A percentile compares a stretch with the other conserved stretches of the same genome.
These are phyloP conservation scores for Alternaria longipes DNA, from an alignment of 2,329 filamentous ascomycete genomes.

Conservation along the genomic window DNA sequence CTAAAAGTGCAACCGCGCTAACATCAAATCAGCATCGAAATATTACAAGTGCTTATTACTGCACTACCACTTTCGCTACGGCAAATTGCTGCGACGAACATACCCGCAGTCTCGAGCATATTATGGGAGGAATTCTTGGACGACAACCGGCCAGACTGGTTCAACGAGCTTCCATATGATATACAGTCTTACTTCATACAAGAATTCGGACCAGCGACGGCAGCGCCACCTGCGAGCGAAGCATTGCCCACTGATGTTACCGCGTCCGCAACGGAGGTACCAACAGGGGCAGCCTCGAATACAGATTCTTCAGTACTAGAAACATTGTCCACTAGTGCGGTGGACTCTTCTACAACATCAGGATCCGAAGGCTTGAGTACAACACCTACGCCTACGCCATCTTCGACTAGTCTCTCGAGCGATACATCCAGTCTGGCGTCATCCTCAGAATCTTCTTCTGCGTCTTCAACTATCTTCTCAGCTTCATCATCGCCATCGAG, in stretches of 20 bases:
- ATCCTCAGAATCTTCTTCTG: background rate
- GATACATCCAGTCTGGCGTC: background rate
- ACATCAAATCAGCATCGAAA: conserved; percentile 36
- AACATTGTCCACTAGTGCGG: conserved; percentile 10
- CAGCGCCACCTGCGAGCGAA: conserved; percentile 23
- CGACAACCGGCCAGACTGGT: conserved; percentile 47
- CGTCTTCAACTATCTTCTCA: conserved; percentile 2
- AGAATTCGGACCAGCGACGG: conserved; percentile 46
- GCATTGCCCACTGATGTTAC: conserved; percentile 12
- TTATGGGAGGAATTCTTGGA: conserved; percentile 48
- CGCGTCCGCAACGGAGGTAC: conserved; percentile 9
- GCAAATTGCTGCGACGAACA: conserved; percentile 47
- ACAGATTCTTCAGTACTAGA: background rate
- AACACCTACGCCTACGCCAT: background rate
- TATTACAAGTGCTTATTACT: conserved; percentile 47
- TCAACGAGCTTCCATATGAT: conserved; percentile 41
- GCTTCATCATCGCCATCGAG: conserved; percentile 8
- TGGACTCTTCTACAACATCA: conserved; percentile 10
- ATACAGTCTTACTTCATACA: conserved; percentile 47
- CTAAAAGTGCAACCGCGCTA: conserved; percentile 6
- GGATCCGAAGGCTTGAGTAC: conserved; percentile 3
- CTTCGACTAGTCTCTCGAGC: conserved; percentile 7
- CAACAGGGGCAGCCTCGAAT: conserved; percentile 13
- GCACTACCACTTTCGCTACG: conserved; percentile 48
- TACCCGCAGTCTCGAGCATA: conserved; percentile 48